Percentiles rank a stretch among this genome's conserved stretches.
These are phyloP conservation scores for Blastobotrys proliferans DNA, from an alignment of 1,139 yeast genomes.

Conservation along the genomic window DNA sequence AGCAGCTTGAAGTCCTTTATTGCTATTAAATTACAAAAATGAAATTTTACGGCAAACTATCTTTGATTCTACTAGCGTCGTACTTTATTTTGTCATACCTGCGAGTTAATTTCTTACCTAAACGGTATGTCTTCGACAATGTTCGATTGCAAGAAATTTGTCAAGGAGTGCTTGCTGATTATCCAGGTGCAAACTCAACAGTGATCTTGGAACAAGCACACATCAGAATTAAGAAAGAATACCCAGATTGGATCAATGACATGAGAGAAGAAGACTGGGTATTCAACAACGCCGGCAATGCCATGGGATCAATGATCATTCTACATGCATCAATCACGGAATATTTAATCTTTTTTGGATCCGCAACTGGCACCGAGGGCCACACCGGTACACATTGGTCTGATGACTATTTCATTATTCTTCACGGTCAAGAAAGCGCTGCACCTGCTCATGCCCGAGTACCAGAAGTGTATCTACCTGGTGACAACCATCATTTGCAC, in stretches of 20 bases:
- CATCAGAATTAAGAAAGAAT: slow-evolving; percentile 53
- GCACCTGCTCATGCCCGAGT: slow-evolving; percentile 56
- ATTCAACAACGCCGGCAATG: slow-evolving; percentile 97
- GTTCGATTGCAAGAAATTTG: slow-evolving; percentile 44
- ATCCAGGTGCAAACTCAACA: slow-evolving; percentile 59
- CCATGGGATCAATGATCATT: slow-evolving; percentile 97
- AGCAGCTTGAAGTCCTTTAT: too few relatives aligned
- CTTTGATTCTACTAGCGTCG: slow-evolving; percentile 12
- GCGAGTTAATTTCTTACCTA: slow-evolving; percentile 45
- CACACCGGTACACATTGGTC: slow-evolving; percentile 95
- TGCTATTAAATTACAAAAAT: too few relatives aligned
- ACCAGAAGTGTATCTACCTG: slow-evolving; percentile 67
- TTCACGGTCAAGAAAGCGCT: slow-evolving; percentile 74
- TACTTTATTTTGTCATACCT: slow-evolving; percentile 19
- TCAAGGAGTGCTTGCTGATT: slow-evolving; percentile 45
- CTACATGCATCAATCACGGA: slow-evolving; percentile 95
- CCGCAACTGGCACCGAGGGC: slow-evolving; percentile 91
- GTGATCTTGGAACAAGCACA: slow-evolving; percentile 60
- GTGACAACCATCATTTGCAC: slow-evolving; percentile 68
- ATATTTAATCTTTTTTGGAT: slow-evolving; percentile 83
- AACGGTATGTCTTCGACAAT: slow-evolving; percentile 55
- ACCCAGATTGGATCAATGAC: slow-evolving; percentile 67
- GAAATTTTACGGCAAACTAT: slow-evolving; percentile 12
- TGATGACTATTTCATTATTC: slow-evolving; percentile 90
- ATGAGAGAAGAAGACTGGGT: slow-evolving; percentile 82